A percentile compares a stretch with the other conserved stretches of the same genome.
phyloP scores from a whole-genome alignment of 495 filamentous ascomycete species.

The Podospora australis region DNA sequence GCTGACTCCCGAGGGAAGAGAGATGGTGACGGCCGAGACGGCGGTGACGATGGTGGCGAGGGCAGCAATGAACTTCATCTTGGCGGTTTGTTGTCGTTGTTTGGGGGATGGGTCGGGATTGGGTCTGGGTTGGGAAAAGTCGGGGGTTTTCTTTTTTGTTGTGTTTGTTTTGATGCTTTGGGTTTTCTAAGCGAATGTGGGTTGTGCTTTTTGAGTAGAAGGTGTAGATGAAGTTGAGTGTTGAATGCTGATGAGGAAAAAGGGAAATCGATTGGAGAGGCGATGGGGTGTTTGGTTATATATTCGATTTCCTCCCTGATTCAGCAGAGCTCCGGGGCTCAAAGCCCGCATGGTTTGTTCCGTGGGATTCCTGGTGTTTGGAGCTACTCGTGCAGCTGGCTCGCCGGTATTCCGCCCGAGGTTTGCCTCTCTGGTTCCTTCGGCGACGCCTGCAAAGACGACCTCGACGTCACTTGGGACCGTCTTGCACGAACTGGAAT shows the following conservation, averaged over 20 bases:
- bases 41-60: constrained; percentile 6
- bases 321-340: no score
- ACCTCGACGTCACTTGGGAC: no score
- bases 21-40: constrained; percentile 21
- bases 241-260: constrained; percentile 7
- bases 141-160: background rate
- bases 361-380: no score
- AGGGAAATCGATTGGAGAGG: no score
- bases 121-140: background rate
- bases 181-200: constrained; percentile 3
- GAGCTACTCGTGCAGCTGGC: no score
- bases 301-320: no score
- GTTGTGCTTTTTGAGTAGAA: background rate
- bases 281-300: constrained; percentile 2
- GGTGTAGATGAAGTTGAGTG: background rate
- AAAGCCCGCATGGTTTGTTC: no score
- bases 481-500: no score
- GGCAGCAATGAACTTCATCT: constrained; percentile 18
- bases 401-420: no score
- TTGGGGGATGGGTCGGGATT: background rate
- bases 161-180: background rate
- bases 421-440: no score
- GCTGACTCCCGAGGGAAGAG: constrained; percentile 21
- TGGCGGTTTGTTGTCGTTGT: constrained; percentile 7
- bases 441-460: no score